Evolutionary conservation across 1,139 yeast species (phyloP).

Genomic region (Lodderomyces parapsilosis): DNA sequence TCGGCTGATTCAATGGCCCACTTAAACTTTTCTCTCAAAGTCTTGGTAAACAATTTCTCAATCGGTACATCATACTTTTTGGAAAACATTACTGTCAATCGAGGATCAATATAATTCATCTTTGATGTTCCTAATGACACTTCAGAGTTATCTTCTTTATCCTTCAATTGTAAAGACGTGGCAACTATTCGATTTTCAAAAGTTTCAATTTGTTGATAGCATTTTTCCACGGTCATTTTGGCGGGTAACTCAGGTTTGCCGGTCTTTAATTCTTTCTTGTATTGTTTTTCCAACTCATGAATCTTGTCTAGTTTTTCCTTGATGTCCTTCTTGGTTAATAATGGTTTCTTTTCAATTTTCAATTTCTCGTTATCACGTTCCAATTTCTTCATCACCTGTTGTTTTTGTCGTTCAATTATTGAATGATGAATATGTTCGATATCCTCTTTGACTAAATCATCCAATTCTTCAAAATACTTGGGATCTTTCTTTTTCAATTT

Average conservation of each 20-base stretch:
- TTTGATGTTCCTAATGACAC: constrained; percentile 93
- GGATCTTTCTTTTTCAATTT: constrained; percentile 50
- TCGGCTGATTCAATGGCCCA: constrained; percentile 97
- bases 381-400: constrained; percentile 62
- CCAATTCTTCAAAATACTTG: constrained; percentile 65
- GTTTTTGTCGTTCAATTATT: constrained; percentile 60
- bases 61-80: constrained; percentile 86
- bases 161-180: constrained; percentile 74
- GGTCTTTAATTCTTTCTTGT: constrained; percentile 57
- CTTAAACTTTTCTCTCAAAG: constrained; percentile 85
- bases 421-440: constrained; percentile 55
- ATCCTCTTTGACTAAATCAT: constrained; percentile 68
- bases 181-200: constrained; percentile 70
- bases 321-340: constrained; percentile 51
- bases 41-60: constrained; percentile 87
- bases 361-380: constrained; percentile 76
- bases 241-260: constrained; percentile 61
- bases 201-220: constrained; percentile 69
- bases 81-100: constrained; percentile 86
- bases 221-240: constrained; percentile 62
- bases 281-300: constrained; percentile 54
- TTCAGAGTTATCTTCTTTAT: constrained; percentile 90
- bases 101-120: constrained; percentile 92
- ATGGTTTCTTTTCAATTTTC: constrained; percentile 53
- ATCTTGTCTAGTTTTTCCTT: constrained; percentile 59